Evolutionary conservation across 352 stramenopile genomes (phyloP).

Genomic region (Chrysophaeum taylorii): DNA sequence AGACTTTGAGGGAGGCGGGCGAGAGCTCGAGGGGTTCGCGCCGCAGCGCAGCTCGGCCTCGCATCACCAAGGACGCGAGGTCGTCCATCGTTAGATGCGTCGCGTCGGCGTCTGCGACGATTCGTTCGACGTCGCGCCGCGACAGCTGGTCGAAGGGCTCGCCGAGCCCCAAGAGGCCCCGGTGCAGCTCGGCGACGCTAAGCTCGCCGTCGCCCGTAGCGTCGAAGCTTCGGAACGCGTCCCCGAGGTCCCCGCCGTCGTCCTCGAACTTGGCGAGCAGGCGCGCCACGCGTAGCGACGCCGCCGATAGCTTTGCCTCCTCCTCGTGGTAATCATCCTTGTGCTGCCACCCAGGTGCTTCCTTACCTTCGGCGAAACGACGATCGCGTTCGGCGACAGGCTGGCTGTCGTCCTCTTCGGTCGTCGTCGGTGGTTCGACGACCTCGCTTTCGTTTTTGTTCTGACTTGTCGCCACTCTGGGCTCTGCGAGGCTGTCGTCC

Average conservation of each 20-base stretch:
- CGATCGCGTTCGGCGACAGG: too few relatives aligned
- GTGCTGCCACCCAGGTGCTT: too few relatives aligned
- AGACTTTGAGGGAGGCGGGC: background rate
- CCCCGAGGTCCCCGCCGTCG: background rate
- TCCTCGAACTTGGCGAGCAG: constrained; percentile 1
- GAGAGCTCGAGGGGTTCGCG: background rate
- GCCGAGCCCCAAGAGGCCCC: background rate
- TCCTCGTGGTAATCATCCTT: too few relatives aligned
- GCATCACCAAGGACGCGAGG: background rate
- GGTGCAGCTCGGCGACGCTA: background rate
- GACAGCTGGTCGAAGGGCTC: background rate
- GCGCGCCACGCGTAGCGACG: too few relatives aligned
- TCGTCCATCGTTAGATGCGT: background rate
- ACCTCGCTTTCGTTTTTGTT: too few relatives aligned
- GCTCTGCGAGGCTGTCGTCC: too few relatives aligned
- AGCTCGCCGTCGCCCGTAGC: background rate
- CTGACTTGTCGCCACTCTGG: too few relatives aligned
- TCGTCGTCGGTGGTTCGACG: too few relatives aligned
- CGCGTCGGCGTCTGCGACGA: background rate
- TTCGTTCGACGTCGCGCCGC: background rate
- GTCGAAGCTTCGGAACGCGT: background rate
- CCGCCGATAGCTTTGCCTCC: too few relatives aligned
- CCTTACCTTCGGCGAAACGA: too few relatives aligned
- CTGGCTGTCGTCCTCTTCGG: too few relatives aligned
- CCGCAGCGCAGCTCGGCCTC: background rate